Evolutionary conservation across 345 rosid species (phyloP).

Genomic region (Eucalyptus guilfoylei): DNA sequence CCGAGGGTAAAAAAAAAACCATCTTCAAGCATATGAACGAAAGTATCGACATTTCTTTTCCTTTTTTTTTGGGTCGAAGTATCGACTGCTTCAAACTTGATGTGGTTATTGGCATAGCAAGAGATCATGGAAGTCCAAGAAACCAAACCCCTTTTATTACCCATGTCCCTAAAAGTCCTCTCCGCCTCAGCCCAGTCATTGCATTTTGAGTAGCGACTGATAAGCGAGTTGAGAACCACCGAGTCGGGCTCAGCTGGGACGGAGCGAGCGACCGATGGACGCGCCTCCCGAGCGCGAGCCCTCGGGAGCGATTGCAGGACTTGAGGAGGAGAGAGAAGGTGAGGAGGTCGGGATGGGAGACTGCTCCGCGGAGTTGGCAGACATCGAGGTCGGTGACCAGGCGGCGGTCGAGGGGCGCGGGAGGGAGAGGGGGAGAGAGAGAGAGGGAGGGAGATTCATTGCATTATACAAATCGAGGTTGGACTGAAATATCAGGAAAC

Average conservation of each 20-base stretch:
- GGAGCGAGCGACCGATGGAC: background rate
- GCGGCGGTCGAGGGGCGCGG: background rate
- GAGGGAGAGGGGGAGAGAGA: background rate
- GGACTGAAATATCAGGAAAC: background rate
- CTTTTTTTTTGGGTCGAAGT: background rate
- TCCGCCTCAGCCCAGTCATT: background rate
- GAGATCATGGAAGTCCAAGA: background rate
- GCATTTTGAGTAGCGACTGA: background rate
- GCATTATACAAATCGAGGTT: background rate
- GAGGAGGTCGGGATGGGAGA: background rate
- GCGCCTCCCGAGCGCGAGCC: background rate
- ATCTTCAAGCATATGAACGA: background rate
- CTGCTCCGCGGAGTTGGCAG: too few relatives aligned
- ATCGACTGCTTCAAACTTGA: background rate
- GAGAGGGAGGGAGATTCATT: background rate
- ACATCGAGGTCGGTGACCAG: background rate
- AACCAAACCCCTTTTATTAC: background rate
- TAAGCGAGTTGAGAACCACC: background rate
- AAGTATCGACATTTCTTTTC: background rate
- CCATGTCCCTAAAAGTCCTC: background rate
- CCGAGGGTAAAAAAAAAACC: background rate
- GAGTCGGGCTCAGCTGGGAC: background rate
- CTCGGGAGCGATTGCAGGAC: background rate
- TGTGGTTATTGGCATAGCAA: background rate
- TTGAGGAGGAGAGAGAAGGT: background rate